A percentile compares a stretch with the other conserved stretches of the same genome.
Evolutionary conservation across 805 yeast genomes (phyloP).

Genomic region (Metschnikowia bowlesiae): DNA sequence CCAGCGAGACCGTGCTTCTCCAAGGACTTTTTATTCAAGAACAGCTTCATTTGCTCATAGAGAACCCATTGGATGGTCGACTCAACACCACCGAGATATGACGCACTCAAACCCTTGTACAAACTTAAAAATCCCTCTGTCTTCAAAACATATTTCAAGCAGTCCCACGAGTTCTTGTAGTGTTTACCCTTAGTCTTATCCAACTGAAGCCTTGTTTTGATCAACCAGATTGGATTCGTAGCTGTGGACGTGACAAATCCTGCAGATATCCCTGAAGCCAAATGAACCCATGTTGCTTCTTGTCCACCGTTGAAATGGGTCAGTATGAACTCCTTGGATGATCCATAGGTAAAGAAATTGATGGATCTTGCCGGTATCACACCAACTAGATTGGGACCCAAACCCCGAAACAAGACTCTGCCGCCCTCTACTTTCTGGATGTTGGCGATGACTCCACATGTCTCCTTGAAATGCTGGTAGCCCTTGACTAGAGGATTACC

Average conservation of each 20-base stretch:
- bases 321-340: constrained; percentile 76
- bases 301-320: constrained; percentile 63
- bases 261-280: constrained; percentile 82
- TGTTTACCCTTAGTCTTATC: constrained; percentile 66
- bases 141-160: constrained; percentile 61
- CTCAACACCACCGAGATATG: constrained; percentile 90
- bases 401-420: constrained; percentile 83
- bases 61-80: constrained; percentile 94
- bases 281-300: constrained; percentile 81
- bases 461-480: constrained; percentile 74
- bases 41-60: constrained; percentile 86
- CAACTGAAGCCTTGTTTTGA: constrained; percentile 89
- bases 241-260: constrained; percentile 94
- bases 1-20: constrained; percentile 29
- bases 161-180: constrained; percentile 83
- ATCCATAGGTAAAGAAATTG: constrained; percentile 94
- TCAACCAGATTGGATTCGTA: constrained; percentile 96
- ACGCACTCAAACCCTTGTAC: constrained; percentile 89
- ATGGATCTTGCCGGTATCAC: constrained; percentile 97
- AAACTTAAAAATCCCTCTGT: constrained; percentile 78
- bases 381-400: constrained; percentile 95
- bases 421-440: constrained; percentile 78
- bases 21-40: constrained; percentile 52
- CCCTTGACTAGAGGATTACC: constrained; percentile 40
- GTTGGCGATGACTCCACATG: constrained; percentile 62